Evolutionary conservation across 495 filamentous ascomycete species (phyloP).

Genomic region (Neurospora sp.): DNA sequence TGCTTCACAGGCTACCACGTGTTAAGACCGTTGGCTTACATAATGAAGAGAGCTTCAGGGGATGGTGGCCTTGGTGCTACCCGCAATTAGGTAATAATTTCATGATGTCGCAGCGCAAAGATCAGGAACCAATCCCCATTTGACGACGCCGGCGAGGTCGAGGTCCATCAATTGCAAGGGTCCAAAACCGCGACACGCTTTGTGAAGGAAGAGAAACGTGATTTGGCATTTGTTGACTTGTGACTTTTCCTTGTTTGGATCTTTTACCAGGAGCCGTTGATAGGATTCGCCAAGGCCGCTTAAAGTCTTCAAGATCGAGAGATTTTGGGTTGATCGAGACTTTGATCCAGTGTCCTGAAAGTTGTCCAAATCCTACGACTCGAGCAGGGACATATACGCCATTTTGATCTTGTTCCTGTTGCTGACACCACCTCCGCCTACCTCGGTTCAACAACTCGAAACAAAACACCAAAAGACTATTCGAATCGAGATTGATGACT

Average conservation of each 20-base stretch:
- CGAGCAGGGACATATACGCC: not conserved
- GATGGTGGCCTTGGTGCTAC: not conserved
- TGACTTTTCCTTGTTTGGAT: not conserved
- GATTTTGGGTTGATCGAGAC: not conserved
- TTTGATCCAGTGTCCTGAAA: not conserved
- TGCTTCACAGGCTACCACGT: not conserved
- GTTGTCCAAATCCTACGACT: not conserved
- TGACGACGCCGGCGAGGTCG: not conserved
- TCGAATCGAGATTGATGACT: not conserved
- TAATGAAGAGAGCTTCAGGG: not conserved
- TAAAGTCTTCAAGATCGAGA: not conserved
- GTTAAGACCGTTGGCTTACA: not conserved
- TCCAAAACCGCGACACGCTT: not conserved
- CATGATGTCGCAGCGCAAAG: not conserved
- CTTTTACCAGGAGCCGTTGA: not conserved
- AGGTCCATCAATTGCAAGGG: not conserved
- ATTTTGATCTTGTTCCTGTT: not conserved
- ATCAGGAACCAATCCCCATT: not conserved
- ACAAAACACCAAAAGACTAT: not conserved
- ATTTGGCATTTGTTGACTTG: not conserved
- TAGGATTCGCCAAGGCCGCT: not conserved
- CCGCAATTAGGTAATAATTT: not conserved
- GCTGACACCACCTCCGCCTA: not conserved
- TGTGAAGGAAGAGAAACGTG: not conserved
- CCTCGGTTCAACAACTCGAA: not conserved